A percentile compares a stretch with the other conserved stretches of the same genome.
These are phyloP conservation scores for Porcisia deanei DNA, from an alignment of 208 protist species.

Conservation along the genomic window DNA sequence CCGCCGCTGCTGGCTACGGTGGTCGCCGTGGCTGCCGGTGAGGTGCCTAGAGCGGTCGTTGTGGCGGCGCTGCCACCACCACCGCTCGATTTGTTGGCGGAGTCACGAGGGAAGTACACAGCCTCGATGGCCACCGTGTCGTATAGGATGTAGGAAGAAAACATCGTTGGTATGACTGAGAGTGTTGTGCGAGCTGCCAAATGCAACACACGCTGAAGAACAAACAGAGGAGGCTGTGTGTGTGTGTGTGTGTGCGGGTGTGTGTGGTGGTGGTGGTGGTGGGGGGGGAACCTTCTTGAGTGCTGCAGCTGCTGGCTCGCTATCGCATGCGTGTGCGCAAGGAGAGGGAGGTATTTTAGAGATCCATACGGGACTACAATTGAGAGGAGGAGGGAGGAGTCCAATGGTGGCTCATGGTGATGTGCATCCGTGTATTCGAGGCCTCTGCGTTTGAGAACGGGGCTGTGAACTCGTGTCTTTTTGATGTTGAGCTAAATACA, in stretches of 20 bases:
- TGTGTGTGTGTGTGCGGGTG: background rate
- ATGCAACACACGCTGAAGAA: background rate
- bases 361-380: background rate
- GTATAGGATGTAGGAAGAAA: conserved; percentile 65
- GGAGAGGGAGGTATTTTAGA: background rate
- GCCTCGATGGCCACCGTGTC: conserved; percentile 83
- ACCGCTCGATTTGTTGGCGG: background rate
- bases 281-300: background rate
- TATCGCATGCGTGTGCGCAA: background rate
- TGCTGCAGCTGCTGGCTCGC: background rate
- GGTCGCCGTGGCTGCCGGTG: background rate
- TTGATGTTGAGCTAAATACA: too few species aligned
- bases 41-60: background rate
- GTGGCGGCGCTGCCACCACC: background rate
- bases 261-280: background rate
- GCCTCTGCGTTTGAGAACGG: background rate
- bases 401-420: background rate
- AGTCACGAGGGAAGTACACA: conserved; percentile 64
- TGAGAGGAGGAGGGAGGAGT: background rate
- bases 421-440: background rate
- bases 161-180: conserved; percentile 47
- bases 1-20: background rate
- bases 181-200: background rate
- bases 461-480: background rate
- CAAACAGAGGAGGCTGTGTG: background rate